Evolutionary conservation across 2,329 filamentous ascomycete genomes (phyloP), one percentile per base, ranked within the genome.

Genomic region (Drechslera avenae): DNA sequence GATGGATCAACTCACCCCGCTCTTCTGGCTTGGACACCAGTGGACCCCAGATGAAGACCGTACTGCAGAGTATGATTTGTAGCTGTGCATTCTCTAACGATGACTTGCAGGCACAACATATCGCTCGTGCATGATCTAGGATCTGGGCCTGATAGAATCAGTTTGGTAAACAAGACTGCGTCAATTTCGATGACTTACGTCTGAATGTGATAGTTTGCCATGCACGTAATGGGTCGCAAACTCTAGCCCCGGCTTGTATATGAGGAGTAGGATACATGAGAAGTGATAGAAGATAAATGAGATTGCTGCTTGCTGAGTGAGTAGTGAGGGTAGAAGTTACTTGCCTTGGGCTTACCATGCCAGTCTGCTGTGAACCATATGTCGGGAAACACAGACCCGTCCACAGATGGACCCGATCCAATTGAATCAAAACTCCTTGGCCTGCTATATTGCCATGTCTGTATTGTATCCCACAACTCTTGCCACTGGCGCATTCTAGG

Each of bases 291-390:
- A 63, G 4, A 55, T 59, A 39, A 62, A 67, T 2, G 68, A 59
- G 16, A 68, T 47, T 4, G 52, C 67, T 71, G 37, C 41, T 26
- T 21, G 1, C 14, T 19, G 3, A 21, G 18, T 30, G 19, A 45
- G 56, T 17, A 50, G 39, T 23, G 7, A 14, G 13, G 21, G 6
- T 21, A 17, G 12, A 19, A 9, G 14, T 3, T 4, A 14, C 17
- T 5, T 18, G 13, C 6, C 16, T 9, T 7, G 16, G 5, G 19
- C 2, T 44, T 52, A 69, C 67, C 60, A 39, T 70, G 68, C 67
- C 66, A 69, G 21, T 71, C 68, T 13, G 66, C 58, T 14, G 62
- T 61, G 39, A 71, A 71, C 51, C 55, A 60, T 1, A 64, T 62
- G 5, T 60, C 56, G 6, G 63, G 62, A 17, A 71, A 68, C 2